Conservation (phyloP, 148 eudicot genomes). For the Hydrangea macrophylla region DNA sequence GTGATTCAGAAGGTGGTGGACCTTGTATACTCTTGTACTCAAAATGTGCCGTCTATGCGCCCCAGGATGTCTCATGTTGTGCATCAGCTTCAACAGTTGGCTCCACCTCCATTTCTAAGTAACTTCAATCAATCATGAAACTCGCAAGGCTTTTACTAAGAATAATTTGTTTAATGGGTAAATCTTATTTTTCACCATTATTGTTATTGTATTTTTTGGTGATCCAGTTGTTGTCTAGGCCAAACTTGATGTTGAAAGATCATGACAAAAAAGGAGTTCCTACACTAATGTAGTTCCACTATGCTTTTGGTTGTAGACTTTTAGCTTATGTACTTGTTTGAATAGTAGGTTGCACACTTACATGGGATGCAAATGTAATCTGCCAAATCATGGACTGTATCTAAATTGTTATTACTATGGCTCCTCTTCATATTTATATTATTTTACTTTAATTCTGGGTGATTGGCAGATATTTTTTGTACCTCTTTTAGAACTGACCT, state of each 20-base stretch:
- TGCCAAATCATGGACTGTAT: too few relatives aligned
- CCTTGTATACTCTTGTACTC: constrained; percentile 88
- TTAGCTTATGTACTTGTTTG: not conserved
- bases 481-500: too few relatives aligned
- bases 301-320: not conserved
- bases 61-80: constrained; percentile 97
- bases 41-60: constrained; percentile 85
- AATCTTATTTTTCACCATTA: too few relatives aligned
- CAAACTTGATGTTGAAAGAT: not conserved
- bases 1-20: constrained; percentile 87
- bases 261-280: not conserved
- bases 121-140: constrained; percentile 13
- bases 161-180: too few relatives aligned
- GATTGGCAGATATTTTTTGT: too few relatives aligned
- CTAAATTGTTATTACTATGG: too few relatives aligned
- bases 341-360: too few relatives aligned
- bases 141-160: too few relatives aligned
- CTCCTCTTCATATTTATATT: too few relatives aligned
- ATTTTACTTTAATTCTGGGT: too few relatives aligned
- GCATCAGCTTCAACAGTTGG: constrained; percentile 86
- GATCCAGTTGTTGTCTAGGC: not conserved
- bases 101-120: constrained; percentile 36
- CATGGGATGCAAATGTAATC: too few relatives aligned
- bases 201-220: not conserved
- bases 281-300: not conserved